Evolutionary conservation across 2,329 filamentous ascomycete genomes (phyloP).

Genomic region (Alternaria ethzedia): DNA sequence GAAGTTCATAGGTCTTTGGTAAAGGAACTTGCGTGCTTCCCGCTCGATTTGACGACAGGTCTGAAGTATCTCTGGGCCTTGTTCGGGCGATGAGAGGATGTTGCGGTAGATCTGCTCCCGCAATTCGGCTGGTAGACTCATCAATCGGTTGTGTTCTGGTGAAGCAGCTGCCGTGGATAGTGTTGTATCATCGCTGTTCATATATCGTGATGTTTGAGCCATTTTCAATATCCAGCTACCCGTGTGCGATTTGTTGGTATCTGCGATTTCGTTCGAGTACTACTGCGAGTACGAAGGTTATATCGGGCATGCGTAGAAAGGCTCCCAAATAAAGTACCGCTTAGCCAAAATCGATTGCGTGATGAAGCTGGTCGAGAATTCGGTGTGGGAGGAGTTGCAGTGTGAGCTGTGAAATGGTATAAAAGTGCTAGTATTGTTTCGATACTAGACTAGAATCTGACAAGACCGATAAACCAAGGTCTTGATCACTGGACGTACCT

Average conservation of each 20-base stretch:
- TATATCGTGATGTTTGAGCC: background rate
- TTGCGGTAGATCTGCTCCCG: constrained; percentile 39
- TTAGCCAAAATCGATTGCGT: background rate
- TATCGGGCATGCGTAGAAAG: background rate
- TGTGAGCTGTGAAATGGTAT: too few relatives aligned
- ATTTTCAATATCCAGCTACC: background rate
- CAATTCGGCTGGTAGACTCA: constrained; percentile 36
- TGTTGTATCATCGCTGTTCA: background rate
- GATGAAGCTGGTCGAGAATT: background rate
- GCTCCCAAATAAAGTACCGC: background rate
- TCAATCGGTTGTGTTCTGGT: background rate
- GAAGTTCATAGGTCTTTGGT: constrained; percentile 37
- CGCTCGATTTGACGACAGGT: constrained; percentile 35
- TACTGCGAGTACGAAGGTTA: background rate
- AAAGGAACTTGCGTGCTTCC: constrained; percentile 40
- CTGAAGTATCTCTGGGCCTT: constrained; percentile 28
- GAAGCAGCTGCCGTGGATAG: background rate
- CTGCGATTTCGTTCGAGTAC: background rate
- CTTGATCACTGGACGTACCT: background rate
- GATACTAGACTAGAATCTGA: background rate
- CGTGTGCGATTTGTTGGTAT: background rate
- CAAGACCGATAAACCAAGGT: fast-evolving
- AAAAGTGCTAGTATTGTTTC: background rate
- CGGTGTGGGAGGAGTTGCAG: background rate
- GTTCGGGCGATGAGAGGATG: constrained; percentile 23